These are phyloP conservation scores for Pugionium dolabratum DNA, from an alignment of 345 rosid species.

Conservation along the genomic window DNA sequence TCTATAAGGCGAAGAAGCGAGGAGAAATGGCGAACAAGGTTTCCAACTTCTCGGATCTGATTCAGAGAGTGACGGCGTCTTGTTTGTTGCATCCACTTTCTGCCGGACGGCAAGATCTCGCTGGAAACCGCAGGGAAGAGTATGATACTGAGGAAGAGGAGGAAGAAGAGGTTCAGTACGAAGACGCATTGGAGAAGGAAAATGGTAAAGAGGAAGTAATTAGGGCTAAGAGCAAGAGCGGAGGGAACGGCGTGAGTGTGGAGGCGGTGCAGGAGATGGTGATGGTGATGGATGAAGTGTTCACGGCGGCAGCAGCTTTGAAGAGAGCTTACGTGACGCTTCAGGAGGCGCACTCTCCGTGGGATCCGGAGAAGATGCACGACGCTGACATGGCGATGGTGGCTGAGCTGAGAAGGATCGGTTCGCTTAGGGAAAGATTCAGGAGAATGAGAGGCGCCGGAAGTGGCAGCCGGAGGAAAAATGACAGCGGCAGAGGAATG, in stretches of 20 bases:
- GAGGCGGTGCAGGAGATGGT: slow-evolving; percentile 58
- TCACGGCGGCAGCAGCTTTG: slow-evolving; percentile 66
- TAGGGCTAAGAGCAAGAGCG: slow-evolving; percentile 22
- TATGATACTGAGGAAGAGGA: slow-evolving; percentile 38
- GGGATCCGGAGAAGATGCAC: slow-evolving; percentile 94
- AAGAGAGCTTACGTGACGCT: slow-evolving; percentile 71
- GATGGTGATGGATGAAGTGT: slow-evolving; percentile 65
- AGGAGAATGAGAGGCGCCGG: slow-evolving; percentile 50
- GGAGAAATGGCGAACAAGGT: slow-evolving; percentile 68
- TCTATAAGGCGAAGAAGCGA: slow-evolving; percentile 50
- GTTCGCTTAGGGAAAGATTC: slow-evolving; percentile 68
- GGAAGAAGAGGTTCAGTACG: slow-evolving; percentile 47
- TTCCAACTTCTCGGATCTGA: slow-evolving; percentile 78
- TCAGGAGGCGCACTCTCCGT: slow-evolving; percentile 94
- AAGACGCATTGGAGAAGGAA: slow-evolving; percentile 32
- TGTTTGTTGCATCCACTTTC: slow-evolving; percentile 88
- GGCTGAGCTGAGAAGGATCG: slow-evolving; percentile 73
- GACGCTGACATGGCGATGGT: slow-evolving; percentile 81
- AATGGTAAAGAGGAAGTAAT: slow-evolving; percentile 29
- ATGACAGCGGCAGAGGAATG: slow-evolving; percentile 45
- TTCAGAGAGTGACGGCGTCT: slow-evolving; percentile 83
- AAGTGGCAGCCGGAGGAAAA: slow-evolving; percentile 38
- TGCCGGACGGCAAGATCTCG: slow-evolving; percentile 54
- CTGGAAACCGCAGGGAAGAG: slow-evolving; percentile 37
- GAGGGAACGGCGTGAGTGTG: slow-evolving; percentile 24